These are phyloP conservation scores for Xylaria sp. DNA, from an alignment of 2,329 filamentous ascomycete genomes.

Conservation along the genomic window DNA sequence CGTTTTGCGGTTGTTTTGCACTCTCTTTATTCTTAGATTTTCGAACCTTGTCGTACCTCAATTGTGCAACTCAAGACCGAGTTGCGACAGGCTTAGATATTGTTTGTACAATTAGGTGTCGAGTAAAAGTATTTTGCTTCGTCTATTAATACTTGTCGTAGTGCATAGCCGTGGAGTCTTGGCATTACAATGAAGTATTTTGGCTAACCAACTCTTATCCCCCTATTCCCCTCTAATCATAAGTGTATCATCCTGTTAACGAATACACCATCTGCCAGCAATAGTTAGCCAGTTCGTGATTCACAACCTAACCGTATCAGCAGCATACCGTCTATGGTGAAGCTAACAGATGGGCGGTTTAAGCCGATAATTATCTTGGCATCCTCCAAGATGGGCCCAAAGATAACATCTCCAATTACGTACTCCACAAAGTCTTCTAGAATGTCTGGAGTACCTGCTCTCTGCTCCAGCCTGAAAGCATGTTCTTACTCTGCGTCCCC, in stretches of 20 bases:
- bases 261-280: background rate
- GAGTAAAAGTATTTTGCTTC: background rate
- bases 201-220: background rate
- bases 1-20: background rate
- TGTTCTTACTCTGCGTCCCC: slow-evolving; percentile 34
- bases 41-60: background rate
- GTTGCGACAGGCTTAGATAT: background rate
- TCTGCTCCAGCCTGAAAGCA: slow-evolving; percentile 46
- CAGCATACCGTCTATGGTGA: background rate
- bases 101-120: background rate
- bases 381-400: slow-evolving; percentile 4
- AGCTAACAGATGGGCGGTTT: background rate
- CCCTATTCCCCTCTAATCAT: background rate
- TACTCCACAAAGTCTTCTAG: slow-evolving; percentile 10
- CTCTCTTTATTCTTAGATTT: background rate
- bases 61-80: background rate
- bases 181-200: background rate
- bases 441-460: slow-evolving; percentile 26
- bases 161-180: background rate
- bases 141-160: background rate
- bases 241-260: background rate
- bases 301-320: background rate
- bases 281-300: background rate
- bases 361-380: slow-evolving; percentile 4
- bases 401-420: slow-evolving; percentile 5